phyloP scores from a whole-genome alignment of 1,284 basidiomycete species.

The Apiotrichum mycotoxinovorans region DNA sequence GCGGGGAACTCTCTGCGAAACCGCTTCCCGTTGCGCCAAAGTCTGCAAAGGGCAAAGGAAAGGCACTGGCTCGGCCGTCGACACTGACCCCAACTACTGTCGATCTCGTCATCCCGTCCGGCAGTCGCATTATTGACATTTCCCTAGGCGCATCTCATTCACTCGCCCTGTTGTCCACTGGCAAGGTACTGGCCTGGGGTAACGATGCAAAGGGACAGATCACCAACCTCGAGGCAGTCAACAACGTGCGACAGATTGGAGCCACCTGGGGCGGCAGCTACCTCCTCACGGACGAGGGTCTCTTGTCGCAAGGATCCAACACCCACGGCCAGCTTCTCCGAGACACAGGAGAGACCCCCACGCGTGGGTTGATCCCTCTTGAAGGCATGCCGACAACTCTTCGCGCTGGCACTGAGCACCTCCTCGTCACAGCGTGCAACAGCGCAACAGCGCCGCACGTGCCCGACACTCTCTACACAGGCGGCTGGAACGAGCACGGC shows the following conservation, averaged over 20 bases:
- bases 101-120: slow-evolving; percentile 15
- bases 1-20: slow-evolving; percentile 57
- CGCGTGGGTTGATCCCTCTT: slow-evolving; percentile 5
- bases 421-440: slow-evolving; percentile 53
- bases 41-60: slow-evolving; percentile 30
- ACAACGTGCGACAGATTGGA: slow-evolving; percentile 49
- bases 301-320: slow-evolving; percentile 63
- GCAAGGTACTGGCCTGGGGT: slow-evolving; percentile 58
- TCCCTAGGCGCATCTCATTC: slow-evolving; percentile 70
- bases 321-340: slow-evolving; percentile 63
- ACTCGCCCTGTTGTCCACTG: slow-evolving; percentile 57
- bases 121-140: slow-evolving; percentile 32
- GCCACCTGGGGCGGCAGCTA: slow-evolving; percentile 86
- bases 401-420: slow-evolving; percentile 76
- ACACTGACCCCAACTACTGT: slow-evolving; percentile 24
- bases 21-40: slow-evolving; percentile 2
- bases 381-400: slow-evolving; percentile 27
- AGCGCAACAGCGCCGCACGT: background rate
- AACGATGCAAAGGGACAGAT: slow-evolving; percentile 69
- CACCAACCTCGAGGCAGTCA: slow-evolving; percentile 46
- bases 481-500: slow-evolving; percentile 96
- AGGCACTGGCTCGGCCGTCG: slow-evolving; percentile 18
- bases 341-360: background rate
- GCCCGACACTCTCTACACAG: slow-evolving; percentile 60
- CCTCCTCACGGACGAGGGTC: slow-evolving; percentile 40